These are phyloP conservation scores for Daldinia loculata DNA, from an alignment of 495 filamentous ascomycete species.

Conservation along the genomic window DNA sequence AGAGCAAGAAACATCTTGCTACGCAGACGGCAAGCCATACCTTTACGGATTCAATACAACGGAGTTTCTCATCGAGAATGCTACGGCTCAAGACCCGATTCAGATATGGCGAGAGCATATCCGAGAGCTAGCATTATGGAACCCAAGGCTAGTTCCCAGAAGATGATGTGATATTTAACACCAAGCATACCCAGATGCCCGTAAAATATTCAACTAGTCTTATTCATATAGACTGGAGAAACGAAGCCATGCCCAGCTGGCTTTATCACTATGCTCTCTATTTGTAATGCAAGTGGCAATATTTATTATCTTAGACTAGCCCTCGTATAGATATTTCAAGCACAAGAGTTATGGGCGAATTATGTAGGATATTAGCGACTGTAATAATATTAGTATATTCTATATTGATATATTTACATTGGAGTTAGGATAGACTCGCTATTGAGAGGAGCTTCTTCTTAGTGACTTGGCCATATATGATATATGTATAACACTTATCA, in stretches of 20 bases:
- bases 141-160: conserved; percentile 27
- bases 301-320: not conserved
- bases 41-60: conserved; percentile 42
- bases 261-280: not conserved
- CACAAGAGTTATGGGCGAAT: not conserved
- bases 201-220: not conserved
- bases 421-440: not conserved
- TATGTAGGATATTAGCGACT: not conserved
- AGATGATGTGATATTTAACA: conserved; percentile 4
- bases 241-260: not conserved
- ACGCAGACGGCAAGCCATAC: conserved; percentile 57
- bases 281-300: not conserved
- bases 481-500: not conserved
- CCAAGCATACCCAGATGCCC: not conserved
- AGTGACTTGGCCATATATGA: not conserved
- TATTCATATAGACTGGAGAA: not conserved
- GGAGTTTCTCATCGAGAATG: not conserved
- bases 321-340: not conserved
- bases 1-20: conserved; percentile 51
- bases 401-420: not conserved
- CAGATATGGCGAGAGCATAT: conserved; percentile 45
- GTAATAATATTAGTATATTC: not conserved
- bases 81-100: conserved; percentile 30
- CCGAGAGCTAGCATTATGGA: conserved; percentile 36
- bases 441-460: not conserved